Conservation (phyloP, 371 early-diverging fungal species). For the Mucor piriformis region DNA sequence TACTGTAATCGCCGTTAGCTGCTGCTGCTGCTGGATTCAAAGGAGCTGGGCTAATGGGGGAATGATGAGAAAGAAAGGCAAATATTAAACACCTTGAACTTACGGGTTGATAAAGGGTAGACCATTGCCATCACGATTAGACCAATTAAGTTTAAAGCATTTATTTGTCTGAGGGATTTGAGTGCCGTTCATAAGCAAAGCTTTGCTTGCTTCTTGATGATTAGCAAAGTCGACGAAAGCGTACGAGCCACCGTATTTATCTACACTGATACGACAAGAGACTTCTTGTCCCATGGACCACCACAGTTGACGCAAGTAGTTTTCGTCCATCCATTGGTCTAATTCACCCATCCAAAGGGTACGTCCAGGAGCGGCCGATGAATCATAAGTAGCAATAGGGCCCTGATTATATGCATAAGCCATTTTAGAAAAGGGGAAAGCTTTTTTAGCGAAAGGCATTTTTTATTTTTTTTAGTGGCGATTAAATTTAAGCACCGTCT, state of each 20-base stretch:
- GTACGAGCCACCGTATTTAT: slow-evolving; percentile 48
- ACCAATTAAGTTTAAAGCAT: slow-evolving; percentile 88
- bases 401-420: slow-evolving; percentile 5
- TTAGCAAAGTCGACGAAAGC: slow-evolving; percentile 70
- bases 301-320: slow-evolving; percentile 69
- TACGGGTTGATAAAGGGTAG: slow-evolving; percentile 9
- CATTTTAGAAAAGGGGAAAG: too few relatives aligned
- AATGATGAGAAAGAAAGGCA: too few relatives aligned
- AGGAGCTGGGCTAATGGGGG: too few relatives aligned
- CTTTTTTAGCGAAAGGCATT: too few relatives aligned
- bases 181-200: slow-evolving; percentile 69
- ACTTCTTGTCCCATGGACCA: slow-evolving; percentile 66
- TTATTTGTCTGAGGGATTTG: slow-evolving; percentile 76
- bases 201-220: slow-evolving; percentile 62
- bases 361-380: slow-evolving; percentile 8
- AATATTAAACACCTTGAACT: too few relatives aligned
- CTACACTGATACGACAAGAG: slow-evolving; percentile 21
- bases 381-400: not conserved
- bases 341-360: slow-evolving; percentile 70
- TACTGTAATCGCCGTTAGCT: slow-evolving; percentile 61
- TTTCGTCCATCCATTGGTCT: slow-evolving; percentile 83
- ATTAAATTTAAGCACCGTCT: too few relatives aligned
- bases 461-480: too few relatives aligned
- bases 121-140: slow-evolving; percentile 64
- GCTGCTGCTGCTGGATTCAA: not conserved